Evolutionary conservation across 2,329 filamentous ascomycete species (phyloP).

Genomic region (Colletotrichum sansevieriae): DNA sequence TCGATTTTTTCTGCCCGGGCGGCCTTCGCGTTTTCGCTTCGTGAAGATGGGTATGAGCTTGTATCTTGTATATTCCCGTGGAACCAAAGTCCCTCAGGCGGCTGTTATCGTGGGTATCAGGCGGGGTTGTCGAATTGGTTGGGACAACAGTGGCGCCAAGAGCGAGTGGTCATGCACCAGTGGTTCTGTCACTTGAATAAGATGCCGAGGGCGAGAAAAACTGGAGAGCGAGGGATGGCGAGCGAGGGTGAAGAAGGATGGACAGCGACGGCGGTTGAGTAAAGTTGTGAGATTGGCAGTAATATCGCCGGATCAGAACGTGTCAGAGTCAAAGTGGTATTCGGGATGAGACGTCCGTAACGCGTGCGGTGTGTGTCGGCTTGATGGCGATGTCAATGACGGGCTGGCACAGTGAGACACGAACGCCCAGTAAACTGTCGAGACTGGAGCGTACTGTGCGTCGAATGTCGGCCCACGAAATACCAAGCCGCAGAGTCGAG

Average conservation of each 20-base stretch:
- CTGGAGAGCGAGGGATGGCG: neutral
- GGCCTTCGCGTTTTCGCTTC: constrained; percentile 9
- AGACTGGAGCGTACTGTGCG: too few species aligned
- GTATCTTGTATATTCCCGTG: constrained; percentile 1
- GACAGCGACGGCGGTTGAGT: neutral
- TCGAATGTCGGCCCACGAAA: neutral
- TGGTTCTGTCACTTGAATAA: neutral
- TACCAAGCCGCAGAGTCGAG: neutral
- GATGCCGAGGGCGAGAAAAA: constrained; percentile 14
- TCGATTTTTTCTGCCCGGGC: constrained; percentile 9
- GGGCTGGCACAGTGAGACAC: too few species aligned
- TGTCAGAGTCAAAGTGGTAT: constrained; percentile 1
- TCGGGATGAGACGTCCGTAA: neutral
- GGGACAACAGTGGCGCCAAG: constrained; percentile 7
- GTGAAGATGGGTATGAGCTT: neutral
- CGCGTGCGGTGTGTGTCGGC: neutral
- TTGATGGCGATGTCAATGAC: too few species aligned
- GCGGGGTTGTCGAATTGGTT: neutral
- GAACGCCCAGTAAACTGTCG: too few species aligned
- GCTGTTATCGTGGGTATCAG: constrained; percentile 6
- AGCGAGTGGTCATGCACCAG: neutral
- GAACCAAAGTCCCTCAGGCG: constrained; percentile 6
- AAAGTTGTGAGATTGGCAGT: neutral
- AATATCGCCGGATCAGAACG: neutral
- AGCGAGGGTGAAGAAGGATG: neutral